Conservation (phyloP, 805 yeast genomes). For the Yamadazyma insecticola region DNA sequence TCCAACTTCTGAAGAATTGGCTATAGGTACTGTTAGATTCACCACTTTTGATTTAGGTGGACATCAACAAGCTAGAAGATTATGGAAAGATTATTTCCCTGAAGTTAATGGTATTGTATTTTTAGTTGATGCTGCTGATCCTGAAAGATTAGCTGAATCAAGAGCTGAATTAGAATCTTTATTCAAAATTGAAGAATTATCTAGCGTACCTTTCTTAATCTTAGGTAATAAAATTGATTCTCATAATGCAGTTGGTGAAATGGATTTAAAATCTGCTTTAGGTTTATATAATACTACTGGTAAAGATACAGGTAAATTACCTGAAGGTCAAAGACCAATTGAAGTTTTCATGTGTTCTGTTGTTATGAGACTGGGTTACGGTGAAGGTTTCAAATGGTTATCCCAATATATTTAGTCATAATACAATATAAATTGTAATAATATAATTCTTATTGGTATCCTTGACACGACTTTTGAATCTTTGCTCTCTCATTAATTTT, state of each 20-base stretch:
- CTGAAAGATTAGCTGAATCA: constrained; percentile 91
- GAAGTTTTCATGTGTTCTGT: constrained; percentile 98
- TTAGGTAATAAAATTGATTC: constrained; percentile 97
- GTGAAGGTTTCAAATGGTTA: constrained; percentile 97
- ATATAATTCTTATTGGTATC: too few relatives aligned
- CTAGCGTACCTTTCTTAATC: constrained; percentile 84
- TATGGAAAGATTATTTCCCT: constrained; percentile 99
- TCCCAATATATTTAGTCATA: constrained; percentile 81
- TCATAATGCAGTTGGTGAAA: constrained; percentile 90
- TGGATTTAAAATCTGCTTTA: constrained; percentile 85
- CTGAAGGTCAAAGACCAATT: constrained; percentile 79
- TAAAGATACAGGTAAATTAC: constrained; percentile 60
- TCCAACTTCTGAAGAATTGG: constrained; percentile 97
- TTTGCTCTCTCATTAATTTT: too few relatives aligned
- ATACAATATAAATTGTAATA: too few relatives aligned
- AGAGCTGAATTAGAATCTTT: constrained; percentile 92
- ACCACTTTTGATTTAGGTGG: constrained; percentile 99
- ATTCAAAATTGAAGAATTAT: constrained; percentile 87
- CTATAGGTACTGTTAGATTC: constrained; percentile 93
- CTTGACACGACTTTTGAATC: too few relatives aligned
- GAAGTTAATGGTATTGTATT: constrained; percentile 98
- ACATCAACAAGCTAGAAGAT: constrained; percentile 96
- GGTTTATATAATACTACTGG: constrained; percentile 87
- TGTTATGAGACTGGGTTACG: constrained; percentile 98
- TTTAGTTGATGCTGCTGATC: constrained; percentile 95